Evolutionary conservation across 495 filamentous ascomycete genomes (phyloP), one percentile per base, ranked within the genome.

Genomic region (Penicillium goetzii): DNA sequence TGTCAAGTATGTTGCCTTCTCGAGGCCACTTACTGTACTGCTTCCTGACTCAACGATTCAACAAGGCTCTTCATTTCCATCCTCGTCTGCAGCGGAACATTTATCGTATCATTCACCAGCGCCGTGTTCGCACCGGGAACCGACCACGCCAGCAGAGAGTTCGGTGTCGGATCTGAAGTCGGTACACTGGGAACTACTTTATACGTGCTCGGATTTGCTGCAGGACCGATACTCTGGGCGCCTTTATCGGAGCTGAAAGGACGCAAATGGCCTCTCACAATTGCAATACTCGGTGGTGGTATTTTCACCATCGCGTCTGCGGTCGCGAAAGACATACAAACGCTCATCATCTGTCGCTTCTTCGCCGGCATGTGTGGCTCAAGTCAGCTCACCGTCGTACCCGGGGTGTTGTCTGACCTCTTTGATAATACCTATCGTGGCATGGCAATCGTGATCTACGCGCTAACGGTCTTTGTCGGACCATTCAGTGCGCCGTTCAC

Each of bases 231-330:
- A 0, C 60, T 87, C n/a, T 89, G 80, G 78, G 85, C 81, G 1
- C 93, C 93, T 0, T 75, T 90, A 15, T 93, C 90, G 12, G 93
- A 97, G 71, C 76, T 97, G 25, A 84, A 84, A 63, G 93, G 93
- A 25, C 70, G 84, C n/a, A 83, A 81, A 51, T 68, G 66, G 65
- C 87, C 86, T 3, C 68, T 89, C 7, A 79, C 82, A 30, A 63
- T 83, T 23, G 84, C 83, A 32, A 73, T 83, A 49, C 60, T 84
- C 21, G 70, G 79, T 25, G 85, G 85, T 49, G 78, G 76, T 0
- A 77, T 88, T 50, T 88, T 89, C 63, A 79, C 78, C 1, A 77
- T 88, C 45, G 82, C 79, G 9, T 80, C 81, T 11, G 86, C 83
- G 5, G 77, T 85, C 75, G 84, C 76, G 61, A 86, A 81, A 25